These are phyloP conservation scores for Rhodotorula kratochvilovae DNA, from an alignment of 768 basidiomycete genomes.

Conservation along the genomic window DNA sequence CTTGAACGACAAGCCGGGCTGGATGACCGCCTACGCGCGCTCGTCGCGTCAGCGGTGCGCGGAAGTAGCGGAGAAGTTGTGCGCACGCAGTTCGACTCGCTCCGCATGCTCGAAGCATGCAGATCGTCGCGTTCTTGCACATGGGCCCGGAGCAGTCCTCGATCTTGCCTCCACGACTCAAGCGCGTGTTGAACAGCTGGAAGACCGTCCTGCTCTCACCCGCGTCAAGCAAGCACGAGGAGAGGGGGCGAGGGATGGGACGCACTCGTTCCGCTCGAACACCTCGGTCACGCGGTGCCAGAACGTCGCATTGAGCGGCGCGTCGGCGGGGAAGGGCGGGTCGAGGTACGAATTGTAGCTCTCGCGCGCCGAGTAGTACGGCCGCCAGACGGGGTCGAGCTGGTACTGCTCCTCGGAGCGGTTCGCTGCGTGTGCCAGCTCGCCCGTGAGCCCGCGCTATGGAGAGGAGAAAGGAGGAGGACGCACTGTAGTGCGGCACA, in stretches of 20 bases:
- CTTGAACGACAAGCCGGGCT: slow-evolving; percentile 32
- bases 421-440: background rate
- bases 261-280: slow-evolving; percentile 31
- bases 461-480: background rate
- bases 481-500: slow-evolving; percentile 54
- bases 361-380: slow-evolving; percentile 59
- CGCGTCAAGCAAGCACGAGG: background rate
- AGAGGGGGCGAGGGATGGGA: background rate
- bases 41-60: no score
- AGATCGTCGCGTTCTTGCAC: slow-evolving; percentile 52
- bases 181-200: slow-evolving; percentile 53
- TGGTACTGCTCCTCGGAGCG: slow-evolving; percentile 48
- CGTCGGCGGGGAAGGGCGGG: slow-evolving; percentile 43
- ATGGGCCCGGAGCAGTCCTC: slow-evolving; percentile 47
- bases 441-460: slow-evolving; percentile 6
- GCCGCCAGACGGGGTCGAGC: slow-evolving; percentile 50
- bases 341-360: slow-evolving; percentile 51
- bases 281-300: slow-evolving; percentile 61
- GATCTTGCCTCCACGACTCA: slow-evolving; percentile 49
- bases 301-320: slow-evolving; percentile 55
- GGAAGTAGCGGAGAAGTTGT: background rate
- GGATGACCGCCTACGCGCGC: slow-evolving; percentile 16
- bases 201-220: slow-evolving; percentile 13
- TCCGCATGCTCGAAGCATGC: slow-evolving; percentile 51
- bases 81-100: slow-evolving; percentile 34